Conservation (phyloP, 139 green algal species). For the Eudorina sp. region DNA sequence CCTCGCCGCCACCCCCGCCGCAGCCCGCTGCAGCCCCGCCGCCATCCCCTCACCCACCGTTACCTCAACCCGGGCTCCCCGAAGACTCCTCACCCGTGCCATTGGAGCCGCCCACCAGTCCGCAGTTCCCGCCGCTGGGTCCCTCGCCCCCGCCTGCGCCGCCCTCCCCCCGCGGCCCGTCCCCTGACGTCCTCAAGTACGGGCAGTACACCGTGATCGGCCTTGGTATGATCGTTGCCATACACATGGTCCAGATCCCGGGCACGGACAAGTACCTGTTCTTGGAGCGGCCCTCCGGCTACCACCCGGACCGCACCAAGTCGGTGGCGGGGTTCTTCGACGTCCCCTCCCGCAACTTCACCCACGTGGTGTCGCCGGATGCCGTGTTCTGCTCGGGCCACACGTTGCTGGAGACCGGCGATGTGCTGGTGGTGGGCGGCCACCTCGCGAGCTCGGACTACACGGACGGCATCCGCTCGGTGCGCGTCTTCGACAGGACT, state of each 20-base stretch:
- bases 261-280: slow-evolving; percentile 53
- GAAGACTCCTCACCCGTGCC: too few relatives aligned
- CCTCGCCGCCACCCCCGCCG: too few relatives aligned
- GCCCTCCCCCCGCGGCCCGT: too few relatives aligned
- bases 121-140: background rate
- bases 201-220: background rate
- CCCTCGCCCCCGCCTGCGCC: background rate
- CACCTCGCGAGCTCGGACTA: slow-evolving; percentile 46
- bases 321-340: slow-evolving; percentile 47
- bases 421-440: slow-evolving; percentile 51
- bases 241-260: slow-evolving; percentile 56
- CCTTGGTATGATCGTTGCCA: slow-evolving; percentile 49
- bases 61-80: too few relatives aligned
- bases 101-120: too few relatives aligned
- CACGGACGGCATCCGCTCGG: slow-evolving; percentile 10
- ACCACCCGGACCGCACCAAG: slow-evolving; percentile 34
- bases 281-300: slow-evolving; percentile 61
- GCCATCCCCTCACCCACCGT: too few relatives aligned
- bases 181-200: too few relatives aligned
- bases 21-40: too few relatives aligned
- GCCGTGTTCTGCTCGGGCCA: slow-evolving; percentile 58
- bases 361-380: slow-evolving; percentile 41
- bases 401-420: slow-evolving; percentile 17
- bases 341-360: background rate
- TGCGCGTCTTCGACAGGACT: slow-evolving; percentile 24